These are phyloP conservation scores for Pezicula rhizophila DNA, from an alignment of 2,329 filamentous ascomycete species.

Conservation along the genomic window DNA sequence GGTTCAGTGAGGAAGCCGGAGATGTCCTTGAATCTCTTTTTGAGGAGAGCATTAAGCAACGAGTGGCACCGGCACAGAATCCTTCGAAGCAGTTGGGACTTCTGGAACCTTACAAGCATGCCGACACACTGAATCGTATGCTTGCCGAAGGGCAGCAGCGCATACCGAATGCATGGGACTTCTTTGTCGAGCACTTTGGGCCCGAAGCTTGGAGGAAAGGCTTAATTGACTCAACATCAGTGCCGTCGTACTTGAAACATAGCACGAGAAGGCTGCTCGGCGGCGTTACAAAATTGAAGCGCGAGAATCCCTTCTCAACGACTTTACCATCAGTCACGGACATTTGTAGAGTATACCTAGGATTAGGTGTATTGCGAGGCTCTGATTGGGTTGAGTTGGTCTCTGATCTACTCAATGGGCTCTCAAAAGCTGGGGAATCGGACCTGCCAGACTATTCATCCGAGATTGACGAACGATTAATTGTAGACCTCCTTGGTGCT, in stretches of 20 bases:
- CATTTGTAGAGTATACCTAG: slow-evolving; percentile 17
- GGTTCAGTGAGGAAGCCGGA: slow-evolving; percentile 7
- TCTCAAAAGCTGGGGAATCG: slow-evolving; percentile 10
- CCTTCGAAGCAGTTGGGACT: slow-evolving; percentile 4
- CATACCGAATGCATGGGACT: slow-evolving; percentile 21
- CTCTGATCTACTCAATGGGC: slow-evolving; percentile 12
- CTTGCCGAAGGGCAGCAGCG: slow-evolving; percentile 12
- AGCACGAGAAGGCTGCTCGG: slow-evolving; percentile 13
- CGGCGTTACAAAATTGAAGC: slow-evolving; percentile 17
- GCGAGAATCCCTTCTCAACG: slow-evolving; percentile 11
- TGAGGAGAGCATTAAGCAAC: slow-evolving; percentile 18
- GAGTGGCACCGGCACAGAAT: slow-evolving; percentile 1
- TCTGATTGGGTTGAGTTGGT: slow-evolving; percentile 23
- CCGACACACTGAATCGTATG: slow-evolving; percentile 21
- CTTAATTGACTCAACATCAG: slow-evolving; percentile 3
- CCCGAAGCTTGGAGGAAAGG: slow-evolving; percentile 15
- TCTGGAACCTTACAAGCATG: slow-evolving; percentile 22
- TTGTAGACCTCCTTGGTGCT: slow-evolving; percentile 22
- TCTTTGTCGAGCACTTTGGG: slow-evolving; percentile 26
- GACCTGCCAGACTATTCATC: background rate
- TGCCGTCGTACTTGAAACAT: slow-evolving; percentile 14
- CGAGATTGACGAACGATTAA: slow-evolving; percentile 8
- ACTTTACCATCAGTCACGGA: slow-evolving; percentile 22
- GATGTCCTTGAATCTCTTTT: slow-evolving; percentile 27
- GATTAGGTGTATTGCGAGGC: slow-evolving; percentile 18